Evolutionary conservation across 805 yeast species (phyloP), one percentile per base, ranked within the genome.

Genomic region (Saturnispora sanitii): DNA sequence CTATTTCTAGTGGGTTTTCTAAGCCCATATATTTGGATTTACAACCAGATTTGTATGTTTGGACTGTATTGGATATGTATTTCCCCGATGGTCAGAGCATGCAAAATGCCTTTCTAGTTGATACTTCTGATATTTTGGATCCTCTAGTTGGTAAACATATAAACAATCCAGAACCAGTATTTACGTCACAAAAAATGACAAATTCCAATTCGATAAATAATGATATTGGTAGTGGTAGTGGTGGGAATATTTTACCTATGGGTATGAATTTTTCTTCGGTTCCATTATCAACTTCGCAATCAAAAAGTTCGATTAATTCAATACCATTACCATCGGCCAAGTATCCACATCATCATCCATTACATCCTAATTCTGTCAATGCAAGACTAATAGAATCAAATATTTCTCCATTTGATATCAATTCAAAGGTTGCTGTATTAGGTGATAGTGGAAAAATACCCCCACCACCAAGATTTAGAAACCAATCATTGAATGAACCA

Each of bases 61-160:
- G 77, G 73, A 57, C 61, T 8, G 49, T 81, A 0, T 48, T 83
- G 7, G 87, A 82, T 44, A 61, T 62, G 17, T 71, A 68, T 49
- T 82, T 62, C 52, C 84, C 87, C 0, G 55, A 63, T n/a, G 85
- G 86, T 0, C 82, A 81, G 87, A 48, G 56, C 2, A 71, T 79
- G 68, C 60, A 63, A 15, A 85, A 80, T 37, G 81, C 90, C 0
- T 65, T 82, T 23, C 55, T 80, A 2, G 67, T 82, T 12, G 82
- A 72, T n/a, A 57, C 22, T 20, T 19, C 34, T 8, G 40, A 37
- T 20, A 29, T 6, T 8, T n/a, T 22, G 11, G 16, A n/a, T n/a
- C n/a, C n/a, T n/a, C n/a, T n/a, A n/a, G n/a, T n/a, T 23, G 26
- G 11, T 23, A 11, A 20, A 18, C 26, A 32, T 9, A 7, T 28